Base-by-base conservation (phyloP, 2,329 filamentous ascomycete genomes). In the Xylariomycetidae sp. region DNA sequence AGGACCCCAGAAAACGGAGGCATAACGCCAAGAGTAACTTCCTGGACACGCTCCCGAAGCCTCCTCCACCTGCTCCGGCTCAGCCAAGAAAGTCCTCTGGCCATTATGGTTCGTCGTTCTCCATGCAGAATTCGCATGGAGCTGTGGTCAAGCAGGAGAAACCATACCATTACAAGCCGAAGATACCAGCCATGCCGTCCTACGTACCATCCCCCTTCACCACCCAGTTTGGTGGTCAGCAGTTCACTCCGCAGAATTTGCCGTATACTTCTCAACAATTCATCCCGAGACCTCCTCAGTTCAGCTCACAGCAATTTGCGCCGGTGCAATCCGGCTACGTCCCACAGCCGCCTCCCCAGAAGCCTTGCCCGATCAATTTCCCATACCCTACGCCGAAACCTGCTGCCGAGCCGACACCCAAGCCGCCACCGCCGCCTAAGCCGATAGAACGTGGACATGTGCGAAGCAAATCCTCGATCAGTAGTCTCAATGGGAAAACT, bases 11-110 rank as follows among this genome's bases (percentile, higher is more conserved):
- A 7, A 69, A 61, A 10, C 70, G 62, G n/a, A 65, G 66, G 28
- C 72, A 87, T 58, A 86, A 87, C 39, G 64, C 71, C 3, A 81
- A 75, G 60, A 80, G 79, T 45, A 85, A 83, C 54, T 89, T 83
- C 58, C 59, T 88, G 54, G 82, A 87, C 28, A 80, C 82, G 3
- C 66, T 88, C 33, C 77, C 67, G 32, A 77, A 76, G 45, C 67
- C 70, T 4, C 49, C 42, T 26, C 40, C 43, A 30, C 38, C 41
- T n/a, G 35, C 53, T 16, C 37, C 41, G 10, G 40, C 41, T 5
- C 45, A 45, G 16, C 43, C 50, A 31, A 45, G 51, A 33, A 53
- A 50, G 39, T 44, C 48, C n/a, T 52, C 50, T 15, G 46, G 46
- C n/a, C 44, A 51, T n/a, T 53, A 50, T 15, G 46, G 48, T 13